Evolutionary conservation across 2,329 filamentous ascomycete genomes (phyloP).

Genomic region (Aspergillus puulaauensis): DNA sequence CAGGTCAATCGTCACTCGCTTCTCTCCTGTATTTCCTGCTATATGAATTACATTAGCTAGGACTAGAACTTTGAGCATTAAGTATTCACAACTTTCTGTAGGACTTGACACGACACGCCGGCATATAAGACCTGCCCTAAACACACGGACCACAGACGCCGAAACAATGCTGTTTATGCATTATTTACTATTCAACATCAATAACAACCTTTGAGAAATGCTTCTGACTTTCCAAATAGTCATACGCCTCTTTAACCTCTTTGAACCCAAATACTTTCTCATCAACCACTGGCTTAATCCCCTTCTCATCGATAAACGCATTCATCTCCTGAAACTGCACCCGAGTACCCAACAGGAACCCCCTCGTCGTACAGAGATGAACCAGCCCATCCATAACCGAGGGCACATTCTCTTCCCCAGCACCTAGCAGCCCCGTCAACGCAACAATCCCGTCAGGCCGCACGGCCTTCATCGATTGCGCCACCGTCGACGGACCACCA

Average conservation of each 20-base stretch:
- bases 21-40: too few species aligned
- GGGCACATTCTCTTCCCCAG: constrained; percentile 34
- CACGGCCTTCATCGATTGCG: constrained; percentile 44
- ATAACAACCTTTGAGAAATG: constrained; percentile 45
- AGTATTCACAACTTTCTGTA: neutral
- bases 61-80: too few species aligned
- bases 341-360: constrained; percentile 49
- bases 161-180: neutral
- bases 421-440: constrained; percentile 56
- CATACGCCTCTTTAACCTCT: constrained; percentile 50
- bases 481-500: constrained; percentile 54
- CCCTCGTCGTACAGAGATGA: constrained; percentile 47
- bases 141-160: neutral
- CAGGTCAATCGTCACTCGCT: too few species aligned
- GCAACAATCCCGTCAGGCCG: constrained; percentile 51
- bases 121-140: neutral
- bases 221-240: constrained; percentile 51
- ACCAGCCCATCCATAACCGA: constrained; percentile 40
- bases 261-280: constrained; percentile 49
- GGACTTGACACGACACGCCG: too few species aligned
- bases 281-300: constrained; percentile 52
- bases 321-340: constrained; percentile 54
- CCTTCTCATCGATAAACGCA: constrained; percentile 48
- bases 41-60: too few species aligned
- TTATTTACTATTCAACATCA: neutral